Base-by-base conservation (phyloP, 345 rosid genomes). In the Balakata baccata region DNA sequence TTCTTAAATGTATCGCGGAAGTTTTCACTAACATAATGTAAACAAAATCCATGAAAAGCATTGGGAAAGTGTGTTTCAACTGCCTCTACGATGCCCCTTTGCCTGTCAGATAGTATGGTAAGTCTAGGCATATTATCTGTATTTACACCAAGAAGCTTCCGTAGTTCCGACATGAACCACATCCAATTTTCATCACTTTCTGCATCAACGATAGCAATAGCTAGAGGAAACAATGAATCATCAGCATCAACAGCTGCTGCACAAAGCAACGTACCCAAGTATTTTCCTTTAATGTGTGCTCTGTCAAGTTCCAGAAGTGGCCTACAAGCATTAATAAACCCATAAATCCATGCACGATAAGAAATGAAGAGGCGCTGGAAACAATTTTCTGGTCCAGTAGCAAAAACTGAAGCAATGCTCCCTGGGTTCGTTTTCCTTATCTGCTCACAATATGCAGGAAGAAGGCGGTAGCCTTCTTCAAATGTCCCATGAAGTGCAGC, bases 401-500 rank as follows among this genome's bases (percentile, higher is more conserved):
- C 91, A 72, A 86, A 87, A 76, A 91, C 94, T 12, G 97, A 92
- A 11, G 97, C 96, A n/a, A 89, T 81, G 81, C 98, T 95, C 74
- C 99, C 98, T 0, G 93, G 95, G 74, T 95, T 95, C 23, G 84
- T 85, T 83, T 83, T 82, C 74, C 93, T 88, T 65, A 92, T 76
- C 84, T 95, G 98, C 65, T 91, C 97, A 77, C 97, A 95, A 58
- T 95, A 95, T 13, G 88, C 85, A 76, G 99, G 96, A 63, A 95
- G 96, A 78, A 93, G 86, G 68, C 86, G 86, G 83, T 86, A 95
- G 29, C 99, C 99, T 87, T 95, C 99, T 81, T 95, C 99, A 70
- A 84, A 95, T 53, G 99, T 95, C 41, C 99, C 99, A 58, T 95
- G 98, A 79, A 95, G 99, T 17, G 99, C 93, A 58, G 99, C 99